These are phyloP conservation scores for Cladorrhinum sp. DNA, from an alignment of 2,329 filamentous ascomycete genomes.

Conservation along the genomic window DNA sequence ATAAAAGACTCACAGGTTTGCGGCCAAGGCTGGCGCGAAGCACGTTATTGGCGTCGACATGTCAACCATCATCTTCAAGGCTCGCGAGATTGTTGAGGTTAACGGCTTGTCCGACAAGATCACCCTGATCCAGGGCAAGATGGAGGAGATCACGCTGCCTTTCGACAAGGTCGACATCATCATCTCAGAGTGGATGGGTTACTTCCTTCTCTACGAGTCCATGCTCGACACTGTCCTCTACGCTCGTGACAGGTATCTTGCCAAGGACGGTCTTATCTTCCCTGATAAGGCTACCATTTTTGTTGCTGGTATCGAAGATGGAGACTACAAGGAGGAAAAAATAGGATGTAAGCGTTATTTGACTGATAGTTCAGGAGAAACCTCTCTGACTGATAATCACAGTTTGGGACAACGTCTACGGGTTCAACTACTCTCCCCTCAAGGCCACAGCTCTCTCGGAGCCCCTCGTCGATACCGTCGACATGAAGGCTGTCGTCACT, in stretches of 20 bases:
- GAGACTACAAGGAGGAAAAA: constrained; percentile 99
- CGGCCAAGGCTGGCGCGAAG: constrained; percentile 91
- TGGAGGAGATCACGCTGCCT: constrained; percentile 95
- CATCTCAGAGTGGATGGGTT: constrained; percentile 99
- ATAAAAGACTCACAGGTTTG: constrained; percentile 66
- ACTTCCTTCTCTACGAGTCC: constrained; percentile 97
- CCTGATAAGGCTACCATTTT: constrained; percentile 98
- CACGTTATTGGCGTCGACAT: constrained; percentile 99
- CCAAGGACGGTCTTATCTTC: constrained; percentile 88
- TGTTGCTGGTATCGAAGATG: constrained; percentile 94
- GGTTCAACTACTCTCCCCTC: constrained; percentile 92
- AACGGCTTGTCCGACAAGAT: constrained; percentile 97
- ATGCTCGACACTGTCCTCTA: constrained; percentile 99
- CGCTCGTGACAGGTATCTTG: constrained; percentile 87
- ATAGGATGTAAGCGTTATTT: constrained; percentile 78
- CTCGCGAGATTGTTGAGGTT: constrained; percentile 84
- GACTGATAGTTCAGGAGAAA: too few relatives aligned
- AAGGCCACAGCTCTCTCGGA: constrained; percentile 92
- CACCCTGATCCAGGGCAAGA: constrained; percentile 96
- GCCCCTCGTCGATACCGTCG: constrained; percentile 95
- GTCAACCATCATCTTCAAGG: constrained; percentile 99
- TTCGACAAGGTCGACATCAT: constrained; percentile 98
- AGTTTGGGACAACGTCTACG: constrained; percentile 99
- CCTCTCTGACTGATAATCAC: constrained; percentile 26
- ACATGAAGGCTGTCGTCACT: constrained; percentile 94